These are phyloP conservation scores for Plantago coronopus DNA, from an alignment of 305 asterid genomes.

Conservation along the genomic window DNA sequence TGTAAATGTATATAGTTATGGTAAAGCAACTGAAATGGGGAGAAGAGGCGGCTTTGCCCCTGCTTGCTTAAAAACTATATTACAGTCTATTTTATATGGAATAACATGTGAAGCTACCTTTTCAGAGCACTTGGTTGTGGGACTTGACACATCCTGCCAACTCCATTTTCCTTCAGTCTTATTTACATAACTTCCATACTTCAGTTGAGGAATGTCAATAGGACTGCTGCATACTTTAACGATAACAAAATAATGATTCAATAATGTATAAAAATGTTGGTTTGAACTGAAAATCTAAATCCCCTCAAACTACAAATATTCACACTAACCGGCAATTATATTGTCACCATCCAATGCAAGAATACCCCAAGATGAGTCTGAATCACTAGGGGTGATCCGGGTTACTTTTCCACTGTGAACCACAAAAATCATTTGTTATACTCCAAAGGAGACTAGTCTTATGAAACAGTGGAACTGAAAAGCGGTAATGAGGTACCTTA, in stretches of 20 bases:
- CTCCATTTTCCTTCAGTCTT: conserved; percentile 54
- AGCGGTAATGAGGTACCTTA: conserved; percentile 46
- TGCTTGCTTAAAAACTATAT: too few species aligned
- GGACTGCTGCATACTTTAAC: conserved; percentile 79
- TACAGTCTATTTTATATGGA: too few species aligned
- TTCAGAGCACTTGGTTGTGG: conserved; percentile 57
- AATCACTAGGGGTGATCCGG: conserved; percentile 58
- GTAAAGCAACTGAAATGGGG: too few species aligned
- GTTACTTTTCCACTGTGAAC: conserved; percentile 66
- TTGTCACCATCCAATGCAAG: conserved; percentile 68
- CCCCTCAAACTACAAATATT: neutral
- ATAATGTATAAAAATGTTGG: too few species aligned
- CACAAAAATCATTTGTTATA: conserved; percentile 13
- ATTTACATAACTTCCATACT: conserved; percentile 51
- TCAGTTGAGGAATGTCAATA: conserved; percentile 62
- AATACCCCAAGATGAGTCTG: conserved; percentile 67
- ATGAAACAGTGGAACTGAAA: conserved; percentile 16
- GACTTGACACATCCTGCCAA: conserved; percentile 68
- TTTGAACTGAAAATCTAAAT: conserved; percentile 2
- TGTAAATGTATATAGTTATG: too few species aligned
- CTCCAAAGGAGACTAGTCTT: conserved; percentile 9
- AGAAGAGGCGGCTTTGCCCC: too few species aligned
- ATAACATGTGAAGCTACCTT: conserved; percentile 33
- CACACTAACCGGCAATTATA: conserved; percentile 60
- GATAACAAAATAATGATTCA: conserved; percentile 13